Conservation (phyloP, 2,329 filamentous ascomycete genomes). For the Colletotrichum brevisporum region DNA sequence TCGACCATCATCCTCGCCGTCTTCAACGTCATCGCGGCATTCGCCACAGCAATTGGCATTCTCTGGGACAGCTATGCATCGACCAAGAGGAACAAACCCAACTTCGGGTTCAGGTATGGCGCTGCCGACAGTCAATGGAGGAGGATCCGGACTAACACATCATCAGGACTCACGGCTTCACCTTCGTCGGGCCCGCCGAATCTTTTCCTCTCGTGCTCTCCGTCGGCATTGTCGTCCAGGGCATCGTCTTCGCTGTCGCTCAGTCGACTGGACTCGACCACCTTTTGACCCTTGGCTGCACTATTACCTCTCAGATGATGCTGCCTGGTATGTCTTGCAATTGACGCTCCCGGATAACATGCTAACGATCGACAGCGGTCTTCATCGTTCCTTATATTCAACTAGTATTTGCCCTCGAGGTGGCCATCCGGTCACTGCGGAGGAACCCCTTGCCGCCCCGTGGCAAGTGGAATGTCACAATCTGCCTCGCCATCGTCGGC, state of each 20-base stretch:
- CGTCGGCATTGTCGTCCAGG: slow-evolving; percentile 70
- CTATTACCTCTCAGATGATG: slow-evolving; percentile 69
- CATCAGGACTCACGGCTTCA: slow-evolving; percentile 55
- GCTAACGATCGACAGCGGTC: slow-evolving; percentile 64
- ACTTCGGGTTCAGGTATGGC: slow-evolving; percentile 59
- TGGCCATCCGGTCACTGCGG: slow-evolving; percentile 68
- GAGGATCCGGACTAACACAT: slow-evolving; percentile 4
- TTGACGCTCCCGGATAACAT: background rate
- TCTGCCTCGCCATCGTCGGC: slow-evolving; percentile 67
- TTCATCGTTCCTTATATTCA: slow-evolving; percentile 78
- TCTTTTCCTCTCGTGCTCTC: slow-evolving; percentile 70
- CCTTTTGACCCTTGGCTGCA: slow-evolving; percentile 67
- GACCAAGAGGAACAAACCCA: slow-evolving; percentile 56
- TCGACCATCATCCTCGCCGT: slow-evolving; percentile 73
- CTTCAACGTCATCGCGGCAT: slow-evolving; percentile 73
- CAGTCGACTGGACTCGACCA: slow-evolving; percentile 69
- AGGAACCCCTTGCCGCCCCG: slow-evolving; percentile 70
- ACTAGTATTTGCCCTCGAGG: slow-evolving; percentile 75
- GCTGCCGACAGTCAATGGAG: background rate
- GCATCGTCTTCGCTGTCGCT: slow-evolving; percentile 68
- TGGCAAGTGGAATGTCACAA: slow-evolving; percentile 71
- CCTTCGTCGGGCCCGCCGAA: slow-evolving; percentile 62
- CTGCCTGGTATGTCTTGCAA: slow-evolving; percentile 65
- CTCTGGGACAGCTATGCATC: slow-evolving; percentile 68
- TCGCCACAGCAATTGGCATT: slow-evolving; percentile 69